phyloP scores from a whole-genome alignment of 2,329 filamentous ascomycete genomes.

The Cercospora sp. region DNA sequence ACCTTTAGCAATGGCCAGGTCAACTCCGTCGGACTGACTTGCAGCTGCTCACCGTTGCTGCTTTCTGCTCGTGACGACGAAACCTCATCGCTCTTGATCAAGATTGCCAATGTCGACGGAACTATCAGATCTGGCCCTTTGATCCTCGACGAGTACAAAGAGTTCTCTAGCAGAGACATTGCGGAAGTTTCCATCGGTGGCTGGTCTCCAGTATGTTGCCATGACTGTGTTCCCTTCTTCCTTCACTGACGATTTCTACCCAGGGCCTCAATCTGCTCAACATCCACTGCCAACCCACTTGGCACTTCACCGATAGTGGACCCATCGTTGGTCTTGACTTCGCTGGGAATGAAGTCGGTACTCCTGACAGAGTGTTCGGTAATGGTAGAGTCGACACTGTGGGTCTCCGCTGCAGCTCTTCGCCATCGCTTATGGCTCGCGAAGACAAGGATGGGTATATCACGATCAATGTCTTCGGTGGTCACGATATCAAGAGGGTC shows the following conservation, averaged over 20 bases:
- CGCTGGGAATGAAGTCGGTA: not conserved
- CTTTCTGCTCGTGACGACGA: not conserved
- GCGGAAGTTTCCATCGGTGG: not conserved
- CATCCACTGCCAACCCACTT: not conserved
- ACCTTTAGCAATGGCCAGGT: not conserved
- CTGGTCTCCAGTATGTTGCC: not conserved
- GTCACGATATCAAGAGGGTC: not conserved
- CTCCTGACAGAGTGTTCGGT: not conserved
- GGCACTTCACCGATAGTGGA: not conserved
- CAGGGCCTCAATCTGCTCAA: not conserved
- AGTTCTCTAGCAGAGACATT: not conserved
- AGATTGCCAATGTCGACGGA: not conserved
- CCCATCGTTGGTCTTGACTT: not conserved
- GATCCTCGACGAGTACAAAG: not conserved
- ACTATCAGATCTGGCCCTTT: not conserved
- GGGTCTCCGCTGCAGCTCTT: not conserved
- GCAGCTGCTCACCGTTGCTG: not conserved
- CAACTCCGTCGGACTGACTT: not conserved
- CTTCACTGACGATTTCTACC: not conserved
- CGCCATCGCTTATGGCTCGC: not conserved
- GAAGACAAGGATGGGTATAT: conserved; percentile 3
- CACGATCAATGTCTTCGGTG: not conserved
- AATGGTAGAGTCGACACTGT: not conserved
- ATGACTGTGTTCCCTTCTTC: not conserved
- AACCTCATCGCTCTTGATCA: not conserved